phyloP scores from a whole-genome alignment of 345 rosid species.

The Rhodamnia argentea region DNA sequence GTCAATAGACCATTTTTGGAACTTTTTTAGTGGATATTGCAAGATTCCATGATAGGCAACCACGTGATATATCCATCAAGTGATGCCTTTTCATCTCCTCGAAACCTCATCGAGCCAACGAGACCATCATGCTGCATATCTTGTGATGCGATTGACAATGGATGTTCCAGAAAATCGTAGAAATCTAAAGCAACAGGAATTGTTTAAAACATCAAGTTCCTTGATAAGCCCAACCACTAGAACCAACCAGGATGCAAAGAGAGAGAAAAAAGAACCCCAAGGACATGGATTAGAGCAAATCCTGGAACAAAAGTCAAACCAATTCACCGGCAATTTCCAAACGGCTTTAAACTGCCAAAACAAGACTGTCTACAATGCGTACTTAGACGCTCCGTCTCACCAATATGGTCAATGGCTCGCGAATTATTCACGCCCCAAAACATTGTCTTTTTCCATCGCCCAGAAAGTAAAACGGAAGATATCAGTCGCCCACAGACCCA shows the following conservation, averaged over 20 bases:
- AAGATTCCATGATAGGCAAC: not conserved
- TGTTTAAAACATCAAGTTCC: not conserved
- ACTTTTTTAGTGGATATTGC: not conserved
- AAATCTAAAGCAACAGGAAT: not conserved
- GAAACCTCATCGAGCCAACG: not conserved
- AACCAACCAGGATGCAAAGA: not conserved
- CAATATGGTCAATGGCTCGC: not conserved
- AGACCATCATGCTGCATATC: not conserved
- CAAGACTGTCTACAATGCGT: not conserved
- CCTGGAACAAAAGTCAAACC: slow-evolving; percentile 5
- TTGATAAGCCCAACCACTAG: slow-evolving; percentile 11
- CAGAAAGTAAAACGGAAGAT: not conserved
- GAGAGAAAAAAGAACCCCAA: not conserved
- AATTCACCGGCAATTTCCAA: not conserved
- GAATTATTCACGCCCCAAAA: not conserved
- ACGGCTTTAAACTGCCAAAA: not conserved
- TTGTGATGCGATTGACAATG: not conserved
- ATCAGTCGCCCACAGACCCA: not conserved
- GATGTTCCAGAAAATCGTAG: not conserved
- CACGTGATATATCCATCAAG: not conserved
- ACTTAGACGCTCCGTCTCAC: not conserved
- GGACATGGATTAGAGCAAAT: not conserved
- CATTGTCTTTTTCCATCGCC: not conserved
- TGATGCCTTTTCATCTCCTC: not conserved
- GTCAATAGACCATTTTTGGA: not conserved